Conservation (phyloP, 2,329 filamentous ascomycete species). For the Cryphonectria parasitica region DNA sequence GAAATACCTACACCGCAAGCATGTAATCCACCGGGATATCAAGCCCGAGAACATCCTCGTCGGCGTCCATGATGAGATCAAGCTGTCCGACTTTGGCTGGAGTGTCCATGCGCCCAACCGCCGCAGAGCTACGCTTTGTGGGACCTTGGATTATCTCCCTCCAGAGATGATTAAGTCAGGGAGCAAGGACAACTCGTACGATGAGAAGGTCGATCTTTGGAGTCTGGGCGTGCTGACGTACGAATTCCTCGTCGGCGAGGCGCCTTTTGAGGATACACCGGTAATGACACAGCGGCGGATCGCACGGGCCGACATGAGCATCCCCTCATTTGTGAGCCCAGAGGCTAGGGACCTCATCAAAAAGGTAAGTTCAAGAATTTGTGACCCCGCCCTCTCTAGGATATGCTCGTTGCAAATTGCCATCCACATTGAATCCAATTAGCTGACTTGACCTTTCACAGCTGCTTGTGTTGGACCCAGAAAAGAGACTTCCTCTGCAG, state of each 20-base stretch:
- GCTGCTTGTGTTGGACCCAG: slow-evolving; percentile 89
- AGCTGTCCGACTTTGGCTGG: slow-evolving; percentile 98
- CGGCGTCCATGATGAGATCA: slow-evolving; percentile 96
- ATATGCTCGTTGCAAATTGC: background rate
- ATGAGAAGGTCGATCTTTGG: slow-evolving; percentile 96
- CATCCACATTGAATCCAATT: background rate
- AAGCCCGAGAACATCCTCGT: slow-evolving; percentile 98
- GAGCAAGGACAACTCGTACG: slow-evolving; percentile 83
- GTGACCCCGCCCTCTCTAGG: background rate
- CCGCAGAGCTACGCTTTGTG: slow-evolving; percentile 91
- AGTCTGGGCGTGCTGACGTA: slow-evolving; percentile 93
- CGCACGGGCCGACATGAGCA: slow-evolving; percentile 84
- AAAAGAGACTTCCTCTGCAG: slow-evolving; percentile 88
- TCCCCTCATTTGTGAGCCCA: slow-evolving; percentile 86
- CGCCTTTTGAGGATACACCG: slow-evolving; percentile 94
- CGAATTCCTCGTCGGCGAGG: slow-evolving; percentile 94
- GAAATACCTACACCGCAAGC: slow-evolving; percentile 91
- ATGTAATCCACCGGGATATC: slow-evolving; percentile 96
- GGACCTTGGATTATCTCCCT: slow-evolving; percentile 94
- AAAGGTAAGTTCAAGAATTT: slow-evolving; percentile 63
- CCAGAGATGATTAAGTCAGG: slow-evolving; percentile 95
- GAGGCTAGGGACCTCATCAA: slow-evolving; percentile 94
- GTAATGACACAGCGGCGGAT: slow-evolving; percentile 95
- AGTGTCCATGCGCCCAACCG: slow-evolving; percentile 97
- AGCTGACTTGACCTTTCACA: slow-evolving; percentile 42